Base-by-base conservation (phyloP, 108 stramenopile species). In the Cyclotella baltica region DNA sequence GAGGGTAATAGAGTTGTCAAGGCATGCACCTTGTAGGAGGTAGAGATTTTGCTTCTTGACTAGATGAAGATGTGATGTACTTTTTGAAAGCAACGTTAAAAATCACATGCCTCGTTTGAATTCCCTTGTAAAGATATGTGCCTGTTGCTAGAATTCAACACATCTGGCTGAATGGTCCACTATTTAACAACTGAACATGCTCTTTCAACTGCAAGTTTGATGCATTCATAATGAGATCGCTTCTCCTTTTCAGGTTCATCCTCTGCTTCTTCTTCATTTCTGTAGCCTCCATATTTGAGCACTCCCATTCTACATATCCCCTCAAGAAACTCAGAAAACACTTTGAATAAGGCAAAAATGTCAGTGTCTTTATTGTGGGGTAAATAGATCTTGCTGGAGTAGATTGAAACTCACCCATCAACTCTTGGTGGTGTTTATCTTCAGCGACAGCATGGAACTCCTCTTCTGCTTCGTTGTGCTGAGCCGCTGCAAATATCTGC, bases 261-360 rank as follows among this genome's bases (percentile, higher is more conserved):
- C 47, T 27, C 15, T 29, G 43, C 28, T 43, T 43, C 40, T 6
- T n/a, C 18, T 53, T 53, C 20, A 53, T 19, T 10, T n/a, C n/a
- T n/a, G n/a, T n/a, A n/a, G 34, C 35, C 23, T 2, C 0, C 52
- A 28, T 55, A 76, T 31, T 76, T 77, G 23, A 71, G 23, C 46
- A 77, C 70, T 61, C 76, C 76, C 3, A 77, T 40, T 29, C 76
- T 33, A 11, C 55, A 67, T 34, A 77, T 48, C 2, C 40, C 76
- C 23, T 77, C 76, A 2, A 71, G 29, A 46, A 77, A 77, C 22
- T 77, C 70, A 51, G 64, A 59, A 47, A 77, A 77, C 15, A 20
- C 43, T 46, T 46, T 46, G 11, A 10, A 15, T 15, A n/a, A n/a
- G n/a, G n/a, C n/a, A n/a, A n/a, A 15, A 13, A 13, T 15, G 9